phyloP scores from a whole-genome alignment of 73 alveolate genomes.

The Urostyla sp. region DNA sequence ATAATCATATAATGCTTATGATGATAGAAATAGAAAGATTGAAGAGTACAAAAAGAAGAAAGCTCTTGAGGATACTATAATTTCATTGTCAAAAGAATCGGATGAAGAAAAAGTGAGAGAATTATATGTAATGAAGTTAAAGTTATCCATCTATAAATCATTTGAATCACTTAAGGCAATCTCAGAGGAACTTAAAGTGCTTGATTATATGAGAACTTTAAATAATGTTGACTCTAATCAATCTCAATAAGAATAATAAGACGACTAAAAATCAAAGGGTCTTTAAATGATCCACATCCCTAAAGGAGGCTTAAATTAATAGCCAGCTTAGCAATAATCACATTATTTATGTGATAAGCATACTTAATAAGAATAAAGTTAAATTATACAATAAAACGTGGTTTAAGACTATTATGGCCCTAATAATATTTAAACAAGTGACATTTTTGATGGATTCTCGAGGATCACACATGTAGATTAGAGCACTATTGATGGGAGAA shows the following conservation, averaged over 20 bases:
- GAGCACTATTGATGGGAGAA: conserved; percentile 24
- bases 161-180: conserved; percentile 34
- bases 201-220: conserved; percentile 4
- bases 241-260: too few relatives aligned
- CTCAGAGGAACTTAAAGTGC: conserved; percentile 6
- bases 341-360: not conserved
- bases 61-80: conserved; percentile 44
- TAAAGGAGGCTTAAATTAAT: not conserved
- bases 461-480: conserved; percentile 28
- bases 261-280: not conserved
- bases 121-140: conserved; percentile 47
- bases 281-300: not conserved
- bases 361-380: not conserved
- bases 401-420: not conserved
- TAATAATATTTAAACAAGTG: conserved; percentile 16
- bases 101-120: conserved; percentile 71
- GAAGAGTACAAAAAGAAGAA: conserved; percentile 53
- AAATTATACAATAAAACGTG: not conserved
- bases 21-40: conserved; percentile 57
- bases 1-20: conserved; percentile 15
- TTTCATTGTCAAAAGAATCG: conserved; percentile 48
- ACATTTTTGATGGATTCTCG: conserved; percentile 28
- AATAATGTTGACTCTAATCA: too few relatives aligned
- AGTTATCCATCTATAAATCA: conserved; percentile 31
- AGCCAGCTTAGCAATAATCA: not conserved